Conservation (phyloP, 2,329 filamentous ascomycete species). For the Claviceps monticola region DNA sequence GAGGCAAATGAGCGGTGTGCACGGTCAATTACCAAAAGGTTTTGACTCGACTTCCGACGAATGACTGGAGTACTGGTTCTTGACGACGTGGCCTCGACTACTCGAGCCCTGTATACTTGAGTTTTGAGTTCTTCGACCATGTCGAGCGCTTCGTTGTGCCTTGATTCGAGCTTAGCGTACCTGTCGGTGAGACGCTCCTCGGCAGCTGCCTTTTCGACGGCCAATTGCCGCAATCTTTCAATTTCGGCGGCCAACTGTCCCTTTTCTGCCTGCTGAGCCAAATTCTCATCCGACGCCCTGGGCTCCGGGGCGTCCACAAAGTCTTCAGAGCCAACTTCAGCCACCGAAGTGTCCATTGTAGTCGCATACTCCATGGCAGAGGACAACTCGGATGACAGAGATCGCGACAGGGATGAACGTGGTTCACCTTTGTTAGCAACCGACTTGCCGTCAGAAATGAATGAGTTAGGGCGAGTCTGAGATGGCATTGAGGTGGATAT, state of each 20-base stretch:
- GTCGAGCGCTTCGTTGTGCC: constrained; percentile 70
- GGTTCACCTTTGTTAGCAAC: constrained; percentile 54
- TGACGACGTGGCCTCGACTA: constrained; percentile 43
- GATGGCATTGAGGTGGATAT: constrained; percentile 30
- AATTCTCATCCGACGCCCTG: constrained; percentile 22
- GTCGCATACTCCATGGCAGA: constrained; percentile 66
- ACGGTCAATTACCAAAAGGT: constrained; percentile 72
- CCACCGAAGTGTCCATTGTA: constrained; percentile 48
- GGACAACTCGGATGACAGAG: constrained; percentile 86
- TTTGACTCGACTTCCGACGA: constrained; percentile 85
- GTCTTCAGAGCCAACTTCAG: constrained; percentile 29
- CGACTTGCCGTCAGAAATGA: constrained; percentile 66
- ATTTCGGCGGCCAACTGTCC: constrained; percentile 49
- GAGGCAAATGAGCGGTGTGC: constrained; percentile 85
- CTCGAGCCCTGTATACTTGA: constrained; percentile 67
- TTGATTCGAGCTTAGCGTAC: constrained; percentile 69
- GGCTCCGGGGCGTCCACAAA: constrained; percentile 33
- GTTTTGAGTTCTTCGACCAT: constrained; percentile 85
- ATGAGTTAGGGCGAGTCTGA: constrained; percentile 56
- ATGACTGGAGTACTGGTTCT: constrained; percentile 63
- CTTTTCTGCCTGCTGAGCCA: constrained; percentile 20
- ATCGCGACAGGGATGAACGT: constrained; percentile 62
- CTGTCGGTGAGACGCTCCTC: constrained; percentile 60
- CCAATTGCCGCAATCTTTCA: constrained; percentile 53
- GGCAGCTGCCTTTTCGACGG: constrained; percentile 63